These are phyloP conservation scores for Fusarium setosum DNA, from an alignment of 2,329 filamentous ascomycete genomes.

Conservation along the genomic window DNA sequence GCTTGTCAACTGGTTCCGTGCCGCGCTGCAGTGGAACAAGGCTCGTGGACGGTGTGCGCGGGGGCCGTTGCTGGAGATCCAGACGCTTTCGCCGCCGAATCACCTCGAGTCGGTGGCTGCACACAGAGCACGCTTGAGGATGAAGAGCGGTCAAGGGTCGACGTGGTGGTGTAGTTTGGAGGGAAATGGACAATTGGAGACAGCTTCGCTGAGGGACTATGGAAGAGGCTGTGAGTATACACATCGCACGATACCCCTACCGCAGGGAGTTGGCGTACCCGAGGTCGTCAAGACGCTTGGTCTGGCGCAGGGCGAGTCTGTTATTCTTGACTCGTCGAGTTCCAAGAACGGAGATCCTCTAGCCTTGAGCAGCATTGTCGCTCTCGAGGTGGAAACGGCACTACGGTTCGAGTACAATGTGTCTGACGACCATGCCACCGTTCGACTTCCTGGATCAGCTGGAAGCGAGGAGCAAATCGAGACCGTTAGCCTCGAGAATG, in stretches of 20 bases:
- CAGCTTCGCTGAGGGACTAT: conserved; percentile 21
- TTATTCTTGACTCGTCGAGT: conserved; percentile 71
- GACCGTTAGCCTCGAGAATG: conserved; percentile 35
- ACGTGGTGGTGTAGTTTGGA: conserved; percentile 24
- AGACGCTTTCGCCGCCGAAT: conserved; percentile 40
- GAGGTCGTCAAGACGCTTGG: conserved; percentile 66
- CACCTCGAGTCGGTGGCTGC: conserved; percentile 37
- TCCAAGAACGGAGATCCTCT: conserved; percentile 56
- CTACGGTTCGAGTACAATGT: conserved; percentile 68
- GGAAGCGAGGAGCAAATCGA: conserved; percentile 3
- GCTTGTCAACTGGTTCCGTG: conserved; percentile 80
- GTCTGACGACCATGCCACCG: conserved; percentile 54
- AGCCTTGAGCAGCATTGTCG: conserved; percentile 78
- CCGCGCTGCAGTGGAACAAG: conserved; percentile 71
- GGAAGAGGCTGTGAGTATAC: conserved; percentile 46
- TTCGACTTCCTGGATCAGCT: conserved; percentile 39
- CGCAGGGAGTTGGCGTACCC: conserved; percentile 59
- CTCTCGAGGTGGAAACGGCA: conserved; percentile 69
- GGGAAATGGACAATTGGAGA: not conserved
- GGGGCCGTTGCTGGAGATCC: conserved; percentile 30
- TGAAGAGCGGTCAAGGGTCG: not conserved
- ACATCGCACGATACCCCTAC: conserved; percentile 57
- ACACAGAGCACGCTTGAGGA: conserved; percentile 23
- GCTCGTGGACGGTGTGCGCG: conserved; percentile 27
- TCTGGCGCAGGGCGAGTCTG: conserved; percentile 54